Evolutionary conservation across 768 basidiomycete species (phyloP), one percentile per base, ranked within the genome.

Genomic region (Mycena amicta): DNA sequence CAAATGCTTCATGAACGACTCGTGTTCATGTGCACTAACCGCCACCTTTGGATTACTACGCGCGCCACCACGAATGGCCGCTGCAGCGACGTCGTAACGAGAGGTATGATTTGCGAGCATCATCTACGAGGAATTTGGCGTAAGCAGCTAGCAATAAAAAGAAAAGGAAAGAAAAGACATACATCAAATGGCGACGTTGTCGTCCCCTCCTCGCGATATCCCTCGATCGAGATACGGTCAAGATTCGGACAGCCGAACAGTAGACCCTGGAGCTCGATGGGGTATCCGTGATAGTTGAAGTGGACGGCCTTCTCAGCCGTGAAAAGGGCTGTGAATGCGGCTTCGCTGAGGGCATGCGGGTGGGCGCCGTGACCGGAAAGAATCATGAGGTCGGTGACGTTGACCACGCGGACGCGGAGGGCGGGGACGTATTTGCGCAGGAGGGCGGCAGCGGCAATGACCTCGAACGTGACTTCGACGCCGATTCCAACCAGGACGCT

Each of bases 361-460:
- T 95, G 92, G 12, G 79, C 73, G 53, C 88, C 90, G n/a, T 49
- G 25, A 28, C 47, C 26, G 27, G 83, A 82, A 41, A 97, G 81
- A 57, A 95, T 87, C 85, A 97, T 89, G 45, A 95, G 78, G 66
- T 96, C 93, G 2, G 92, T 91, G 58, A 96, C 88, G 63, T 96
- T 95, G 56, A 95, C 86, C 56, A 95, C 90, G 20, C 92, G 86
- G 5, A 93, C 87, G 33, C 94, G 87, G 26, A 97, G 80, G 8
- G 80, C 80, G 2, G 90, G 86, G n/a, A 78, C 77, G 23, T 82
- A 73, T 66, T 85, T 83, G 65, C 88, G 87, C 25, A 95, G 83
- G 22, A 95, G 80, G 2, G 86, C 85, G 0, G 92, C 89, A 1
- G 94, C 93, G 2, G 91, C 89, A 67, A 96, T 87, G 55, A 93